Percentiles rank a stretch among this genome's conserved stretches.
These are phyloP conservation scores for Fusarium sp. DNA, from an alignment of 2,329 filamentous ascomycete genomes.

Conservation along the genomic window DNA sequence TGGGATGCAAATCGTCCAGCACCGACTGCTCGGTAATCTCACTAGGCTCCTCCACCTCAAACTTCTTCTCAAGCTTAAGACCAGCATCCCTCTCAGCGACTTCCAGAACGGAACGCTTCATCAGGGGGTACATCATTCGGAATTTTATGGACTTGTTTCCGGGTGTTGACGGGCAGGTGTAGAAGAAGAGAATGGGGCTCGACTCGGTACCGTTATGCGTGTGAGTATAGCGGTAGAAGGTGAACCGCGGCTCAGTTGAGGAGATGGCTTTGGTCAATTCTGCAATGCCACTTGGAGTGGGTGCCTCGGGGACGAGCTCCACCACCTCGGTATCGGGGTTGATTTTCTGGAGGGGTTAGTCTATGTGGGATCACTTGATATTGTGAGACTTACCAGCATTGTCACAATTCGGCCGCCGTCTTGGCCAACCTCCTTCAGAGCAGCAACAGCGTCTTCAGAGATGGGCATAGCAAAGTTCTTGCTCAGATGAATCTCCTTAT, in stretches of 20 bases:
- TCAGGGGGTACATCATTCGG: slow-evolving; percentile 85
- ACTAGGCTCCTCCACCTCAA: slow-evolving; percentile 74
- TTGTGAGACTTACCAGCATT: slow-evolving; percentile 69
- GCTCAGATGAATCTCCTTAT: slow-evolving; percentile 70
- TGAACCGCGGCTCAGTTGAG: slow-evolving; percentile 77
- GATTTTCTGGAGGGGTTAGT: slow-evolving; percentile 69
- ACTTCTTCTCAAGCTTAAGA: slow-evolving; percentile 76
- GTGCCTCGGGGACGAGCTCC: slow-evolving; percentile 69
- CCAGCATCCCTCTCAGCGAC: slow-evolving; percentile 75
- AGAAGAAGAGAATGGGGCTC: slow-evolving; percentile 80
- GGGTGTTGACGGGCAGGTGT: slow-evolving; percentile 78
- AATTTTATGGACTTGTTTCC: slow-evolving; percentile 80
- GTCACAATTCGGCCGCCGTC: slow-evolving; percentile 67
- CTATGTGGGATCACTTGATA: background rate
- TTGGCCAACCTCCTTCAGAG: slow-evolving; percentile 69
- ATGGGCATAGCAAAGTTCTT: slow-evolving; percentile 69
- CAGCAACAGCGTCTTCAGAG: slow-evolving; percentile 72
- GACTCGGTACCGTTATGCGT: slow-evolving; percentile 64
- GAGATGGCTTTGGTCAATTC: slow-evolving; percentile 73
- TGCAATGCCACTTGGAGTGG: slow-evolving; percentile 65
- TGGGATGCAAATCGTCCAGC: slow-evolving; percentile 75
- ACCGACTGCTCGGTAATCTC: slow-evolving; percentile 78
- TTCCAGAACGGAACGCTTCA: slow-evolving; percentile 75
- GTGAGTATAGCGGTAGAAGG: slow-evolving; percentile 78
- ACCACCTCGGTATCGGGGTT: slow-evolving; percentile 77